These are phyloP conservation scores for Castanea mollissima DNA, from an alignment of 306 rosid genomes.

Conservation along the genomic window DNA sequence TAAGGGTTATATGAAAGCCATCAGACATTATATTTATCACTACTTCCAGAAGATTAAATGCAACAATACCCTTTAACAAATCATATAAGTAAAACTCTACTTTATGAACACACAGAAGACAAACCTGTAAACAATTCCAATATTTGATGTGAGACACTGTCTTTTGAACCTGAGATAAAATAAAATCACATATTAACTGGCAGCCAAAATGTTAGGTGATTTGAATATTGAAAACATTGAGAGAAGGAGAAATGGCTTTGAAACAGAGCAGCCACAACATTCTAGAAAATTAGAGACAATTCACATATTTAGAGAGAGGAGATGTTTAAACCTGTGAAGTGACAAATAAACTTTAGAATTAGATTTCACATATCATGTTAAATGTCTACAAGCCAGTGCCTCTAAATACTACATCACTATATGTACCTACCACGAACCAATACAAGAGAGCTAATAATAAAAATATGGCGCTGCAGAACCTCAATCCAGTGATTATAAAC, in stretches of 20 bases:
- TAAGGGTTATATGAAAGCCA: not conserved
- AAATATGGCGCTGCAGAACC: not conserved
- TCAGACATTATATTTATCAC: not conserved
- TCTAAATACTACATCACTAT: not conserved
- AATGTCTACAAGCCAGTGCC: not conserved
- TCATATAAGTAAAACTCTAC: constrained; percentile 9
- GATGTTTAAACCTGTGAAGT: not conserved
- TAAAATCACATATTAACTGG: not conserved
- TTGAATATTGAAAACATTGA: not conserved
- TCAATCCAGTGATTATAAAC: not conserved
- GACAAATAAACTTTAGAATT: not conserved
- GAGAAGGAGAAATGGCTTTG: not conserved
- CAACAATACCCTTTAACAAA: not conserved
- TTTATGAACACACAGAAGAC: constrained; percentile 10
- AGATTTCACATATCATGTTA: not conserved
- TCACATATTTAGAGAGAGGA: not conserved
- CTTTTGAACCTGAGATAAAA: constrained; percentile 72
- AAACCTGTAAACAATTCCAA: constrained; percentile 95
- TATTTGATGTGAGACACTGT: constrained; percentile 81
- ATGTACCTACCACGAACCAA: not conserved
- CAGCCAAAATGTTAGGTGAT: not conserved
- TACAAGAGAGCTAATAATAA: not conserved
- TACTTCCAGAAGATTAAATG: not conserved
- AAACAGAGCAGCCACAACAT: not conserved
- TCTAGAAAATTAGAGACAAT: not conserved